A percentile compares a stretch with the other conserved stretches of the same genome.
Conservation (phyloP, 2,329 filamentous ascomycete genomes). For the Trichoderma simmonsii region DNA sequence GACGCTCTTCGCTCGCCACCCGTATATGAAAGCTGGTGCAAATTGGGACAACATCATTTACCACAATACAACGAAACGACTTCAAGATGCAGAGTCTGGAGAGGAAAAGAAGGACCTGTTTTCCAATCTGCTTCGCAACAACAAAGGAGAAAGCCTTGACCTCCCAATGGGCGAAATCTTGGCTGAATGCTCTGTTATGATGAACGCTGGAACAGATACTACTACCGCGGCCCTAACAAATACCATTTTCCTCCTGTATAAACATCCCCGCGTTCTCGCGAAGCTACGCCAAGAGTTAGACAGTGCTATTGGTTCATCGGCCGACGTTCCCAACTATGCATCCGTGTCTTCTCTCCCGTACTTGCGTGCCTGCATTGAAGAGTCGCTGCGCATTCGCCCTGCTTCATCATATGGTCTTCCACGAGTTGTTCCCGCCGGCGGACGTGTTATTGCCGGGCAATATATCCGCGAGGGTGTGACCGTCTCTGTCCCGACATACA, state of each 20-base stretch:
- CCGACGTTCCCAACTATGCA: not conserved
- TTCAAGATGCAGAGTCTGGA: not conserved
- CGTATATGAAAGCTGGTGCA: not conserved
- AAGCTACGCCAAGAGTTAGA: not conserved
- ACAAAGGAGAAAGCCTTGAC: not conserved
- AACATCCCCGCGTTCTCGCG: not conserved
- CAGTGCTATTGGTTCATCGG: not conserved
- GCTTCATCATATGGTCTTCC: constrained; percentile 23
- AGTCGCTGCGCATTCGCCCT: constrained; percentile 26
- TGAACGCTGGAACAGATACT: not conserved
- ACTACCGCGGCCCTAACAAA: not conserved
- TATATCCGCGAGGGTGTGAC: too few species aligned
- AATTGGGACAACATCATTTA: not conserved
- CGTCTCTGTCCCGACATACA: too few species aligned
- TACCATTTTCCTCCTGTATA: not conserved
- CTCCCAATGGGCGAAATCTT: not conserved
- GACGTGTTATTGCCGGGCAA: not conserved
- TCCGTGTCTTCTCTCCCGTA: constrained; percentile 19
- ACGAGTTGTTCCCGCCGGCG: constrained; percentile 17
- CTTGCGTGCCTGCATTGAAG: constrained; percentile 27
- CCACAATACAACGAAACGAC: not conserved
- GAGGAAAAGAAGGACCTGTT: not conserved
- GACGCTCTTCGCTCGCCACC: not conserved
- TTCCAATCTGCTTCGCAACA: not conserved
- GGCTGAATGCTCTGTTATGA: not conserved